Base-by-base conservation (phyloP, 139 green algal genomes). In the Yamagishiella unicocca region DNA sequence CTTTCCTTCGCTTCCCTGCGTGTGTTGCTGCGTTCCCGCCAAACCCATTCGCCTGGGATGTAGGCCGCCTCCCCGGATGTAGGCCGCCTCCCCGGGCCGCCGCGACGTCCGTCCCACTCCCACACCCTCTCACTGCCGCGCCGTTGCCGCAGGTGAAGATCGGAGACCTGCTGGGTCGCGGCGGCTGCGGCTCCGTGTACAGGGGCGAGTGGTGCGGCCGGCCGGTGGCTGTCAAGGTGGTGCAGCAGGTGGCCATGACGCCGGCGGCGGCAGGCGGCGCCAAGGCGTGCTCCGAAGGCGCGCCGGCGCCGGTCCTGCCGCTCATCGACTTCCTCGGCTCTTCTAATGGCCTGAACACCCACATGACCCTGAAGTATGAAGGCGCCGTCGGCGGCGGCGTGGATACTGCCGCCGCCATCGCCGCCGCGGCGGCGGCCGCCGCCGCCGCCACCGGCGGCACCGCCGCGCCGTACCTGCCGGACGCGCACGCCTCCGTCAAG, bases 101-200 rank as follows among this genome's bases (percentile, higher is more conserved):
- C n/a, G n/a, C n/a, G n/a, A n/a, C n/a, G n/a, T n/a, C n/a, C n/a
- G n/a, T n/a, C n/a, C n/a, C n/a, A n/a, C n/a, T n/a, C n/a, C n/a
- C n/a, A n/a, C n/a, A n/a, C n/a, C n/a, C n/a, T n/a, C n/a, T n/a
- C n/a, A n/a, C n/a, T n/a, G n/a, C n/a, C n/a, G n/a, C n/a, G n/a
- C n/a, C 50, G 50, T 12, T 58, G 66, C 3, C 27, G 4, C 58
- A 84, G 78, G 40, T 84, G 3, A 24, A 58, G 8, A 21, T 77
- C 35, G 80, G 80, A 17, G 43, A 50, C 43, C 62, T 86, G 61
- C 43, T 86, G 80, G 80, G 80, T 0, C 80, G 80, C 22, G 80
- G 80, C 62, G 80, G 80, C 43, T 86, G 80, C 80, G 80, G 80
- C 22, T 53, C 80, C 6, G 80, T 86, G 45, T 86, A 54, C 42